Evolutionary conservation across 352 stramenopile genomes (phyloP).

Genomic region (Peronospora farinosa): DNA sequence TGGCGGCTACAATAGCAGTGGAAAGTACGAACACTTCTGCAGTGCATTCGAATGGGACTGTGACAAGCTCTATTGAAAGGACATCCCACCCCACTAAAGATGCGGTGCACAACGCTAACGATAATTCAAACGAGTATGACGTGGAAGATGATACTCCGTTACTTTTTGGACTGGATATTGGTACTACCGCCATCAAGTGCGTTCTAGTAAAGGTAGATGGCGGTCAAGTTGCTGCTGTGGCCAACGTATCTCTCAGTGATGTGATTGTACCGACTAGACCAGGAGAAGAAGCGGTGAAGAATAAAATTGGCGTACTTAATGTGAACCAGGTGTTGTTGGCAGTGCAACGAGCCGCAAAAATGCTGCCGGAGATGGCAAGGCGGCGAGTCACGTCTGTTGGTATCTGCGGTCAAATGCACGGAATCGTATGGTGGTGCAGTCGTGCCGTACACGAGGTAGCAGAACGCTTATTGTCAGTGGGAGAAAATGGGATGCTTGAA

Average conservation of each 20-base stretch:
- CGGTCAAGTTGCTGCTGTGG: constrained; percentile 28
- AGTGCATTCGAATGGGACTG: not conserved
- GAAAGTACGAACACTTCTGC: not conserved
- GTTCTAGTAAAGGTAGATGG: constrained; percentile 36
- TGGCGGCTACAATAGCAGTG: not conserved
- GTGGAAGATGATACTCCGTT: constrained; percentile 19
- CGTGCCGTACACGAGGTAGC: constrained; percentile 28
- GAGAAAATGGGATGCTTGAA: constrained; percentile 3
- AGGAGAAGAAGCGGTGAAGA: constrained; percentile 9
- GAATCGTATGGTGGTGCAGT: constrained; percentile 77
- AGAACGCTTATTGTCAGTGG: constrained; percentile 24
- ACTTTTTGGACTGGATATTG: constrained; percentile 64
- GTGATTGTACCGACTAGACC: constrained; percentile 13
- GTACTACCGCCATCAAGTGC: constrained; percentile 76
- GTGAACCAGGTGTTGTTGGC: constrained; percentile 47
- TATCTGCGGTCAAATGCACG: constrained; percentile 85
- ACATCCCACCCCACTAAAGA: not conserved
- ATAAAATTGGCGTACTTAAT: constrained; percentile 32
- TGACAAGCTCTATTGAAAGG: not conserved
- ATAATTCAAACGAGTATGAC: constrained; percentile 6
- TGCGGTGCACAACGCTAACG: not conserved
- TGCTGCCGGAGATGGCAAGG: constrained; percentile 27
- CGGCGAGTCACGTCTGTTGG: constrained; percentile 36
- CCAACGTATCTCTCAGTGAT: constrained; percentile 35
- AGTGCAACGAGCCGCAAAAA: constrained; percentile 29